Base-by-base conservation (phyloP, 2,329 filamentous ascomycete species). In the Orbilia blumenaviensis region DNA sequence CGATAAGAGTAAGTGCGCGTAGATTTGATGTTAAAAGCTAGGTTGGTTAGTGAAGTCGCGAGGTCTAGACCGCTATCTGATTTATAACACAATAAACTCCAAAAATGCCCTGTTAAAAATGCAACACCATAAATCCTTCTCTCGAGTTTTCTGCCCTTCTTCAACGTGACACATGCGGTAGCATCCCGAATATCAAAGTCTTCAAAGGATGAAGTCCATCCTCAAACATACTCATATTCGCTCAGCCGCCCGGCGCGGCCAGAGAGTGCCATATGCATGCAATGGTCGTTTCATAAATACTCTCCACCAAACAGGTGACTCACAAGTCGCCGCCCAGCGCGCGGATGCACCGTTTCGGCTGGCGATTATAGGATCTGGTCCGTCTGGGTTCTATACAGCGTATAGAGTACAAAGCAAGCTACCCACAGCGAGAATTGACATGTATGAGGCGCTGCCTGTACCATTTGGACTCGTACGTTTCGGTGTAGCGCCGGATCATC, bases 401-500 rank as follows among this genome's bases (percentile, higher is more conserved):
- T 92, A 95, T 81, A 89, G 93, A 71, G 87, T 97, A 66, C 90
- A 98, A 86, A 88, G 88, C 64, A 92, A 90, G 80, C 86, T 95
- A 38, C 86, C 89, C 21, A 85, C 90, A 81, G 89, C 90, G 0
- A 87, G 88, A 60, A 87, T 99, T 21, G 94, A 98, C 83, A 98
- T 99, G 94, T 99, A 96, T 81, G 95, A 99, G 84, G 89, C 92
- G 27, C 84, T 98, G 41, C 95, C 95, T 0, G 93, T 96, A 2
- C 95, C 95, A 0, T 99, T 92, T 81, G 95, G 95, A 0, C 87
- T 99, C 66, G 94, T 96, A 58, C 88, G 95, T 66, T 97, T 95
- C 81, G 95, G 95, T 7, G 95, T 99, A 72, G 96, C 95, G n/a
- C 95, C 95, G 3, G 95, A 99, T 82, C 95, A 99, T 83, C 94